phyloP scores from a whole-genome alignment of 768 basidiomycete species.

The Pulveroboletus sp. region DNA sequence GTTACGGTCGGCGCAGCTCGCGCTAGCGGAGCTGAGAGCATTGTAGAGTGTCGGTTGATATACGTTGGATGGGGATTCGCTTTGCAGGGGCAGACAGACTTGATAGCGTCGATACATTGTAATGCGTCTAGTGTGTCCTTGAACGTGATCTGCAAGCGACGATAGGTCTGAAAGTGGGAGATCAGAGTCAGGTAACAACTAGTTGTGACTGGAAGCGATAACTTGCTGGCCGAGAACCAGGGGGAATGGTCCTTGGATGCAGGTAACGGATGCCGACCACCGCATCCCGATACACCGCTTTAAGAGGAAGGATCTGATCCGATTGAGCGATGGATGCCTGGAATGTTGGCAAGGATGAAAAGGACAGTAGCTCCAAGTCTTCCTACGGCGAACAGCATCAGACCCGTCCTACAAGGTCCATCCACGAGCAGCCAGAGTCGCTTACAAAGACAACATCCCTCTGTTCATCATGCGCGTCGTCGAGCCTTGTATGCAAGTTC shows the following conservation, averaged over 20 bases:
- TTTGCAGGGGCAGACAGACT: slow-evolving; percentile 71
- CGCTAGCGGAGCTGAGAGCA: slow-evolving; percentile 11
- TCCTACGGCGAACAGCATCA: slow-evolving; percentile 44
- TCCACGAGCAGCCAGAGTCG: not conserved
- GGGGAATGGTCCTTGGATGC: slow-evolving; percentile 37
- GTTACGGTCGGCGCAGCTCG: slow-evolving; percentile 14
- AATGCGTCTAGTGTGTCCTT: slow-evolving; percentile 41
- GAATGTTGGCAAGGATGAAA: slow-evolving; percentile 44
- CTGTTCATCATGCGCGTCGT: slow-evolving; percentile 38
- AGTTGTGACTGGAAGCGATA: not conserved
- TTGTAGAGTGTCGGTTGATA: slow-evolving; percentile 15
- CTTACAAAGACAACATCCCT: slow-evolving; percentile 66
- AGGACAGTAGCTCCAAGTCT: slow-evolving; percentile 68
- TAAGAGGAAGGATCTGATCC: slow-evolving; percentile 63
- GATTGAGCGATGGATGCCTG: slow-evolving; percentile 28
- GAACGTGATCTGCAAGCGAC: slow-evolving; percentile 76
- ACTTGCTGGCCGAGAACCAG: slow-evolving; percentile 31
- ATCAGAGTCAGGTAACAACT: slow-evolving; percentile 5
- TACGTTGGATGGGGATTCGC: slow-evolving; percentile 38
- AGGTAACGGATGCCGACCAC: slow-evolving; percentile 75
- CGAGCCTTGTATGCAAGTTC: slow-evolving; percentile 42
- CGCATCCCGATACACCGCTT: slow-evolving; percentile 72
- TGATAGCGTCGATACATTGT: slow-evolving; percentile 59
- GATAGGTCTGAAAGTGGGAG: slow-evolving; percentile 47
- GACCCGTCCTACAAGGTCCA: not conserved